A percentile compares a stretch with the other conserved stretches of the same genome.
Conservation (phyloP, 1,139 yeast genomes). For the Candida sp. region DNA sequence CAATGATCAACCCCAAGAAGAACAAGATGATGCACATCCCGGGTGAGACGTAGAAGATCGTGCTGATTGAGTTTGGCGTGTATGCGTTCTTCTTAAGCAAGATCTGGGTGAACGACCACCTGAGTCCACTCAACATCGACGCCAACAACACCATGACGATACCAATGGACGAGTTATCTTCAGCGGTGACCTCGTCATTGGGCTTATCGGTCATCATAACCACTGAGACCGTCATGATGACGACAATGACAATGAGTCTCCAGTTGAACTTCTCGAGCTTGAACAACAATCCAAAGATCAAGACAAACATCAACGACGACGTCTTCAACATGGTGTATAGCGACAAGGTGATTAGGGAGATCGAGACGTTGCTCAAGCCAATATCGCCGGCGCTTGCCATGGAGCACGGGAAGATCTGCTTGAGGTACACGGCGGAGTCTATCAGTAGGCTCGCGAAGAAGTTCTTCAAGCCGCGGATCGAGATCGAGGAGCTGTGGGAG, state of each 20-base stretch:
- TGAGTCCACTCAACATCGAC: slow-evolving; percentile 81
- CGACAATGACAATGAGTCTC: slow-evolving; percentile 69
- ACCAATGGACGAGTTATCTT: slow-evolving; percentile 49
- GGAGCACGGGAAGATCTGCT: slow-evolving; percentile 81
- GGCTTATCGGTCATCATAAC: slow-evolving; percentile 76
- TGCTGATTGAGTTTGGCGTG: slow-evolving; percentile 76
- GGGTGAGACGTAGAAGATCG: slow-evolving; percentile 86
- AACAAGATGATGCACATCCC: slow-evolving; percentile 73
- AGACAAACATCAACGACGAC: slow-evolving; percentile 83
- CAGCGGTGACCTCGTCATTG: slow-evolving; percentile 15
- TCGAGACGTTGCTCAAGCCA: slow-evolving; percentile 88
- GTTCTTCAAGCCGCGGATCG: slow-evolving; percentile 2
- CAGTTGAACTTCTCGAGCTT: slow-evolving; percentile 73
- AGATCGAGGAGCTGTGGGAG: slow-evolving; percentile 5
- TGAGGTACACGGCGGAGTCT: slow-evolving; percentile 34
- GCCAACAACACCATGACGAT: slow-evolving; percentile 76
- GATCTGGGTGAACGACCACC: slow-evolving; percentile 96
- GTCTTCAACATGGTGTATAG: slow-evolving; percentile 95
- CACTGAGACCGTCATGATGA: slow-evolving; percentile 82
- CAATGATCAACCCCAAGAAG: slow-evolving; percentile 62
- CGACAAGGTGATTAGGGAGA: slow-evolving; percentile 77
- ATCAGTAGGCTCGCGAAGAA: slow-evolving; percentile 20
- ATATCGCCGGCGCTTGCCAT: slow-evolving; percentile 92
- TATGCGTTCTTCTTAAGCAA: slow-evolving; percentile 60
- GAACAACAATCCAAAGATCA: slow-evolving; percentile 83